A percentile compares a stretch with the other conserved stretches of the same genome.
phyloP scores from a whole-genome alignment of 2,329 filamentous ascomycete genomes.

The Didymella sp. region DNA sequence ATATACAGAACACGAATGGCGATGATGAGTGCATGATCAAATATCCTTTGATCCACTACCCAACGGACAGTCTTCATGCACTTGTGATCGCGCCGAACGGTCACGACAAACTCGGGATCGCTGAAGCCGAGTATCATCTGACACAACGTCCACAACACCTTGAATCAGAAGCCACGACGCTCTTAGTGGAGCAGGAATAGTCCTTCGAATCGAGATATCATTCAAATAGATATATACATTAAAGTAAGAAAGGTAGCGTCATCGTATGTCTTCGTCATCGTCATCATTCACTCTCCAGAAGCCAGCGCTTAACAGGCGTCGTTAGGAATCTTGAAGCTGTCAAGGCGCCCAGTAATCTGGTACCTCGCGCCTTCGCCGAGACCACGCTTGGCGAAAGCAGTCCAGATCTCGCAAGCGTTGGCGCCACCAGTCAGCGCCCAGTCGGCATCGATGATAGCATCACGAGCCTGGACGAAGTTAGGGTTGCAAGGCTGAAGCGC shows the following conservation, averaged over 20 bases:
- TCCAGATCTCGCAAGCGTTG: constrained; percentile 63
- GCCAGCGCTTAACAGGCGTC: constrained; percentile 28
- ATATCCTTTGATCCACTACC: too few relatives aligned
- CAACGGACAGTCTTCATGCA: too few relatives aligned
- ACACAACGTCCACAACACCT: too few relatives aligned
- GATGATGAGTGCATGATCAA: too few relatives aligned
- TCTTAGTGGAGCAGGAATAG: too few relatives aligned
- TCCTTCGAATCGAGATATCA: constrained; percentile 1
- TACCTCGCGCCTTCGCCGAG: constrained; percentile 51
- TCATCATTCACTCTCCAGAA: not conserved
- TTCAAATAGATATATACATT: constrained; percentile 18
- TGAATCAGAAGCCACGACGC: too few relatives aligned
- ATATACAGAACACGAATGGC: too few relatives aligned
- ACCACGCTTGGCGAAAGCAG: constrained; percentile 64
- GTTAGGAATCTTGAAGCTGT: constrained; percentile 35
- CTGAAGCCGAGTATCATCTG: too few relatives aligned
- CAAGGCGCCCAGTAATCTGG: constrained; percentile 25
- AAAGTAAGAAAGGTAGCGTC: constrained; percentile 10
- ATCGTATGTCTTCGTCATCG: constrained; percentile 3
- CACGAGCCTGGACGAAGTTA: constrained; percentile 60
- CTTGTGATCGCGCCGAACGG: too few relatives aligned
- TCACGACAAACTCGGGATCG: too few relatives aligned
- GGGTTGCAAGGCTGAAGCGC: constrained; percentile 65
- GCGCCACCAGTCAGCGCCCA: constrained; percentile 58
- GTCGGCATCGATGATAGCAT: constrained; percentile 65